These are phyloP conservation scores for Lentinula detonsa DNA, from an alignment of 768 basidiomycete species.

Conservation along the genomic window DNA sequence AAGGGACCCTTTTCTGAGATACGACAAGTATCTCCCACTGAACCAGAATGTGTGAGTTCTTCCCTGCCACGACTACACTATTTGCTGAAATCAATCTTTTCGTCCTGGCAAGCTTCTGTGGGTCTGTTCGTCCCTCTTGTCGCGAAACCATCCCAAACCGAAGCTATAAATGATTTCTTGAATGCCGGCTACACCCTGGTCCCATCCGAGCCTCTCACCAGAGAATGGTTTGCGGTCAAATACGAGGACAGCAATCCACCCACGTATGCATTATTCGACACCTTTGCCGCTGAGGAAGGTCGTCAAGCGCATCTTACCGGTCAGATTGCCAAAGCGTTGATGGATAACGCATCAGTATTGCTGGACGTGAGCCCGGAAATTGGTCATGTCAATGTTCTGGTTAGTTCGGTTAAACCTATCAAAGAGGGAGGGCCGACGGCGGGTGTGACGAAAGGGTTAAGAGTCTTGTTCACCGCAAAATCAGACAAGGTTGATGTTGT, in stretches of 20 bases:
- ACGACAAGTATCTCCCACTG: too few species aligned
- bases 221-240: slow-evolving; percentile 32
- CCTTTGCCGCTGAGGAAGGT: slow-evolving; percentile 26
- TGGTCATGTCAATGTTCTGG: slow-evolving; percentile 20
- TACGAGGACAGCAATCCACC: slow-evolving; percentile 16
- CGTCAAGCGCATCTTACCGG: slow-evolving; percentile 28
- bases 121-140: slow-evolving; percentile 22
- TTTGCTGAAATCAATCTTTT: not conserved
- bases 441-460: slow-evolving; percentile 23
- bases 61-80: not conserved
- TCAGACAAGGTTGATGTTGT: slow-evolving; percentile 26
- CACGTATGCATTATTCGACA: slow-evolving; percentile 33
- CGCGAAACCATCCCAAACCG: slow-evolving; percentile 17
- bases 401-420: slow-evolving; percentile 20
- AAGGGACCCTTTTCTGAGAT: too few species aligned
- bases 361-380: slow-evolving; percentile 22
- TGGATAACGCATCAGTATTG: slow-evolving; percentile 23
- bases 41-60: not conserved
- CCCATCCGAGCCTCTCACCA: slow-evolving; percentile 26
- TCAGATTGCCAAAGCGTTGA: slow-evolving; percentile 27
- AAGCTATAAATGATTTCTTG: slow-evolving; percentile 23
- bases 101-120: not conserved
- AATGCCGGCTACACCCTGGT: slow-evolving; percentile 21
- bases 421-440: slow-evolving; percentile 14
- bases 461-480: slow-evolving; percentile 29